phyloP scores from a whole-genome alignment of 192 early-diverging fungal genomes.

The Fimicolochytrium jonesii region DNA sequence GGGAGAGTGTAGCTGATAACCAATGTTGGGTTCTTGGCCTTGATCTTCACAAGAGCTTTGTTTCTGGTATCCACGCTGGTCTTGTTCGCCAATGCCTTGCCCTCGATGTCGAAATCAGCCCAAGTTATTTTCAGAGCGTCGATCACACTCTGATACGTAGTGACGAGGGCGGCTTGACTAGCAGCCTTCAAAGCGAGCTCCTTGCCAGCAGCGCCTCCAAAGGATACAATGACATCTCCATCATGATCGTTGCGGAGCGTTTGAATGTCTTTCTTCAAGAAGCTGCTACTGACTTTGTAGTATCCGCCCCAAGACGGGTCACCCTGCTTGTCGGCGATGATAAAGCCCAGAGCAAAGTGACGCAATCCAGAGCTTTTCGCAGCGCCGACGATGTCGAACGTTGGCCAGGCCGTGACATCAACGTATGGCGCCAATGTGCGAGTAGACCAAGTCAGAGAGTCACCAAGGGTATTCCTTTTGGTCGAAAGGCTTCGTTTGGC shows the following conservation, averaged over 20 bases:
- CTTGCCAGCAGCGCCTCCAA: constrained; percentile 35
- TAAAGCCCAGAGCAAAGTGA: constrained; percentile 35
- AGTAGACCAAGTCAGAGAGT: constrained; percentile 6
- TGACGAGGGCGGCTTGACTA: constrained; percentile 8
- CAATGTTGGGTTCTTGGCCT: constrained; percentile 18
- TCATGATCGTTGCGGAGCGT: constrained; percentile 12
- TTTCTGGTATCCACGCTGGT: constrained; percentile 14
- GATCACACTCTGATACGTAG: constrained; percentile 36
- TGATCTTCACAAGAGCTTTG: constrained; percentile 25
- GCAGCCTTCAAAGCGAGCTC: constrained; percentile 27
- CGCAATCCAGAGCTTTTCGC: constrained; percentile 20
- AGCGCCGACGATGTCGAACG: constrained; percentile 25
- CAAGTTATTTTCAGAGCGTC: constrained; percentile 26
- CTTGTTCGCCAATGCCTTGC: constrained; percentile 18
- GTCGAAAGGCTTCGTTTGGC: not conserved
- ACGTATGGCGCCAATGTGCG: constrained; percentile 38
- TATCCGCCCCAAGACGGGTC: constrained; percentile 31
- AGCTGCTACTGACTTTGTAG: constrained; percentile 1
- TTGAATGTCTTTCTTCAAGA: not conserved
- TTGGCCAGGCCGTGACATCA: constrained; percentile 28
- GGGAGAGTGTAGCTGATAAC: constrained; percentile 39
- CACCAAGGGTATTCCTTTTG: not conserved
- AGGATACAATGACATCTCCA: constrained; percentile 44
- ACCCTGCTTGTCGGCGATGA: constrained; percentile 24
- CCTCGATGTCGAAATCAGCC: constrained; percentile 49